phyloP scores from a whole-genome alignment of 2,329 filamentous ascomycete species.

The Ilyonectria sp. region DNA sequence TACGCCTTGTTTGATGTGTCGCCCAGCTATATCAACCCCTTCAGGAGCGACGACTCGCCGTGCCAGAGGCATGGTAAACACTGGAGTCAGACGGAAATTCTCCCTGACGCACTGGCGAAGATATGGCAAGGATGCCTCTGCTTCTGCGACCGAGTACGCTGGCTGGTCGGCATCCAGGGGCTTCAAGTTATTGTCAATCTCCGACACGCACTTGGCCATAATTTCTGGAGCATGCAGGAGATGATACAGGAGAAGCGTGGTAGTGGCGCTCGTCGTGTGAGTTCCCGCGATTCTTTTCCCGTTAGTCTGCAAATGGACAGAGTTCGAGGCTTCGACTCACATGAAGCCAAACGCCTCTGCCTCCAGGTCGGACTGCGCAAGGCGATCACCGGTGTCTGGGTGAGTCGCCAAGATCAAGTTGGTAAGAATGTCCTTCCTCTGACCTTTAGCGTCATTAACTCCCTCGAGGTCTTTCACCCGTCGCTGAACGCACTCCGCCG shows the following conservation, averaged over 20 bases:
- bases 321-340: slow-evolving; percentile 10
- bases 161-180: slow-evolving; percentile 15
- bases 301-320: neutral
- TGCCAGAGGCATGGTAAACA: slow-evolving; percentile 35
- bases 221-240: slow-evolving; percentile 24
- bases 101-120: slow-evolving; percentile 31
- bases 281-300: slow-evolving; percentile 28
- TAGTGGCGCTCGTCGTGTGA: slow-evolving; percentile 33
- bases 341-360: slow-evolving; percentile 36
- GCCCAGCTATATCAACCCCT: slow-evolving; percentile 19
- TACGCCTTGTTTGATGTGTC: slow-evolving; percentile 34
- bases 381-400: slow-evolving; percentile 29
- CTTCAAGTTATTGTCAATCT: slow-evolving; percentile 27
- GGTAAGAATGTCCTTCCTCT: slow-evolving; percentile 32
- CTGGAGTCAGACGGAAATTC: slow-evolving; percentile 33
- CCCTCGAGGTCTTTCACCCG: slow-evolving; percentile 15
- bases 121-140: slow-evolving; percentile 27
- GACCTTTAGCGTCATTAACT: slow-evolving; percentile 1
- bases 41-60: slow-evolving; percentile 24
- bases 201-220: slow-evolving; percentile 20
- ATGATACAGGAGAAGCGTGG: slow-evolving; percentile 32
- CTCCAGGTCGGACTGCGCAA: slow-evolving; percentile 25
- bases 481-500: slow-evolving; percentile 28
- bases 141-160: slow-evolving; percentile 19
- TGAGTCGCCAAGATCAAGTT: slow-evolving; percentile 31